phyloP scores from a whole-genome alignment of 2,329 filamentous ascomycete species.

The Westerdykella ornata region DNA sequence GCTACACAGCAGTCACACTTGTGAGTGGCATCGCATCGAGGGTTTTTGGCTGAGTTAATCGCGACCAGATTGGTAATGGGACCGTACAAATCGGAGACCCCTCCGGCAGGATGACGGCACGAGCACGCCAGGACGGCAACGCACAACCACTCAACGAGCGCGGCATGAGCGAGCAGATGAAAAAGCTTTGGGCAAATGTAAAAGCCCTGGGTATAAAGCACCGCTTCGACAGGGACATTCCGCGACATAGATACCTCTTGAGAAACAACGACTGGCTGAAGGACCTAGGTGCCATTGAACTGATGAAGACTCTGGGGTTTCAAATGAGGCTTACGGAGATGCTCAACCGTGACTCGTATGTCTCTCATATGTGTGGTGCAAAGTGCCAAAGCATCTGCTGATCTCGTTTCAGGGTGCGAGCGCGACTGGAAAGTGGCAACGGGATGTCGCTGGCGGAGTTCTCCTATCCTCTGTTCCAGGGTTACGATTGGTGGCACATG shows the following conservation, averaged over 20 bases:
- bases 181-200: slow-evolving; percentile 68
- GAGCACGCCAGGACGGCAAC: slow-evolving; percentile 48
- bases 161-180: slow-evolving; percentile 63
- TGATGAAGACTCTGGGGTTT: slow-evolving; percentile 66
- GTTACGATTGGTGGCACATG: slow-evolving; percentile 94
- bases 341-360: slow-evolving; percentile 80
- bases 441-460: slow-evolving; percentile 96
- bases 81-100: slow-evolving; percentile 77
- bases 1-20: slow-evolving; percentile 60
- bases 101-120: slow-evolving; percentile 58
- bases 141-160: slow-evolving; percentile 58
- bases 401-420: slow-evolving; percentile 57
- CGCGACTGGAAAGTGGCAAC: slow-evolving; percentile 73
- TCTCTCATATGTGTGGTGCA: slow-evolving; percentile 17
- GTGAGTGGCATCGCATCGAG: slow-evolving; percentile 28
- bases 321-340: slow-evolving; percentile 75
- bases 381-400: slow-evolving; percentile 7
- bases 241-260: slow-evolving; percentile 59
- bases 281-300: slow-evolving; percentile 62
- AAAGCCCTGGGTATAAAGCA: slow-evolving; percentile 58
- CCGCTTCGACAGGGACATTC: slow-evolving; percentile 57
- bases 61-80: slow-evolving; percentile 56
- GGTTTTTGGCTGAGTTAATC: slow-evolving; percentile 18
- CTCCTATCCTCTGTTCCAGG: slow-evolving; percentile 85
- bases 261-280: slow-evolving; percentile 87